phyloP scores from a whole-genome alignment of 2,329 filamentous ascomycete genomes.

The Xylariaceae sp. region DNA sequence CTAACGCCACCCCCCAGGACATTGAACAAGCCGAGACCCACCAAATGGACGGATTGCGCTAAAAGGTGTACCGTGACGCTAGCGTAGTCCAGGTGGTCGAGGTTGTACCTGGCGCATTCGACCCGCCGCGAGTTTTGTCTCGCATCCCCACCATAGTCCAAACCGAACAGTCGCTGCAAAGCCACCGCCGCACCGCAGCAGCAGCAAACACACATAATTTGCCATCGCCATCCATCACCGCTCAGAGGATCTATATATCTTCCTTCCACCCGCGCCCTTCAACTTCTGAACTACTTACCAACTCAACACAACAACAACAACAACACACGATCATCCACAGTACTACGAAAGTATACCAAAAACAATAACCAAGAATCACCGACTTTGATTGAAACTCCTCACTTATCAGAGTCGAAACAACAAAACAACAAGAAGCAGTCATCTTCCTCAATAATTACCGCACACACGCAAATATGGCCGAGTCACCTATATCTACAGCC shows the following conservation, averaged over 20 bases:
- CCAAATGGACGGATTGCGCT: too few species aligned
- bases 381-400: not conserved
- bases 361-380: not conserved
- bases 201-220: not conserved
- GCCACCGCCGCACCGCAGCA: not conserved
- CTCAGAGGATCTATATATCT: not conserved
- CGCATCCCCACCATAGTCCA: not conserved
- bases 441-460: not conserved
- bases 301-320: not conserved
- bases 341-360: not conserved
- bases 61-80: not conserved
- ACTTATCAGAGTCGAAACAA: not conserved
- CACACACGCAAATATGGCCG: slow-evolving; percentile 24
- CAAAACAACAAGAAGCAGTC: not conserved
- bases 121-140: not conserved
- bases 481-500: slow-evolving; percentile 25
- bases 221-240: not conserved
- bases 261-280: not conserved
- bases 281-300: not conserved
- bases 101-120: not conserved
- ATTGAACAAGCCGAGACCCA: too few species aligned
- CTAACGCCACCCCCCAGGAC: too few species aligned
- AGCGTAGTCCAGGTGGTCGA: not conserved
- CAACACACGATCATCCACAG: not conserved
- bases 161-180: not conserved